Conservation (phyloP, 805 yeast genomes). For the Ogataea paraovalis region DNA sequence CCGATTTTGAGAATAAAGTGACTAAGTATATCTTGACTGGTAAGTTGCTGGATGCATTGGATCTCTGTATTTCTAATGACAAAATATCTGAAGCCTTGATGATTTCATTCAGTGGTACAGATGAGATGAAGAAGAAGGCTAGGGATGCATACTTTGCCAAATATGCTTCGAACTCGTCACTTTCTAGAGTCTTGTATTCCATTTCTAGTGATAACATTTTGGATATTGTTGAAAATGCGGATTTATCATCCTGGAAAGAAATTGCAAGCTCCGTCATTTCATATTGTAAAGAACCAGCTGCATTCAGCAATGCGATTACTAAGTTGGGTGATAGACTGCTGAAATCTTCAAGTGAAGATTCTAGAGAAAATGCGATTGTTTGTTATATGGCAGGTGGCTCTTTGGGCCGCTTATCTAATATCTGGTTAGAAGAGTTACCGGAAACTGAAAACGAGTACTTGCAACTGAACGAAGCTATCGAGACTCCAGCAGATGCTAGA, state of each 20-base stretch:
- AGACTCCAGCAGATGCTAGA: conserved; percentile 78
- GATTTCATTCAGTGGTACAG: conserved; percentile 66
- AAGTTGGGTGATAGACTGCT: conserved; percentile 77
- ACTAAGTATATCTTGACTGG: conserved; percentile 55
- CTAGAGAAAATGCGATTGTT: conserved; percentile 70
- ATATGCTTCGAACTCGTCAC: conserved; percentile 44
- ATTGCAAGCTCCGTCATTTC: conserved; percentile 68
- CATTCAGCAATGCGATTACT: conserved; percentile 52
- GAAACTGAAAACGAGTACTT: conserved; percentile 40
- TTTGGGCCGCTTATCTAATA: conserved; percentile 67
- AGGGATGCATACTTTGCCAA: conserved; percentile 66
- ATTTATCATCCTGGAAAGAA: conserved; percentile 77
- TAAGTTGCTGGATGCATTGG: conserved; percentile 62
- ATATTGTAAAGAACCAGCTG: conserved; percentile 42
- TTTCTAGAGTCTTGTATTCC: conserved; percentile 72
- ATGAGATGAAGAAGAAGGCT: conserved; percentile 61
- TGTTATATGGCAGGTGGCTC: conserved; percentile 81
- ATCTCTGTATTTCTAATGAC: conserved; percentile 57
- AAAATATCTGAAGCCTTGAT: conserved; percentile 76
- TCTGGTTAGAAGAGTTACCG: conserved; percentile 78
- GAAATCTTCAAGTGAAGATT: conserved; percentile 33
- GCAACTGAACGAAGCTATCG: conserved; percentile 39
- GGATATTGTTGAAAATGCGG: conserved; percentile 76
- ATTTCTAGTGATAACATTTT: conserved; percentile 48
- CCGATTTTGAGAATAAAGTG: conserved; percentile 43